Evolutionary conservation across 371 early-diverging fungal genomes (phyloP), one percentile per base, ranked within the genome.

Genomic region (Lichtheimia corymbifera): DNA sequence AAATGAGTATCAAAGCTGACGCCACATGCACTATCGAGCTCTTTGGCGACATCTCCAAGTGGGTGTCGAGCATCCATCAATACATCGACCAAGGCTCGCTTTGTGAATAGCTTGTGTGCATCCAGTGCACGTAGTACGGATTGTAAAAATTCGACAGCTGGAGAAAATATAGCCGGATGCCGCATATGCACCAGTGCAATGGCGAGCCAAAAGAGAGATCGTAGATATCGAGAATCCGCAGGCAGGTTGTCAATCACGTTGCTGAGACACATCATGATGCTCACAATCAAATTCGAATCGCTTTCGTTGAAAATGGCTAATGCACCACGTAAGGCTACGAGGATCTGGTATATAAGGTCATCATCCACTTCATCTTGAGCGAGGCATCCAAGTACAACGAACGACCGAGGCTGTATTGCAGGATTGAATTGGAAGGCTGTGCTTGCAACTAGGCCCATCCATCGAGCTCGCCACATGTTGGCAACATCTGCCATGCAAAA

Each of bases 401-500:
- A 97, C 0, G 96, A 90, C 22, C 97, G 85, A 0, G 96, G 96
- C 70, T 97, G 97, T 22, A 94, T 85, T 0, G 93, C 93, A 4
- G 92, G 94, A 67, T 95, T 95, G 72, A 90, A 91, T 63, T 93
- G 92, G 83, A 97, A 97, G 0, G 97, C 94, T 14, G 92, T 91
- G 47, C 92, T 90, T 1, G 95, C 87, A n/a, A 94, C 90, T 47
- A 97, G 74, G 3, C 92, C 84, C 84, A 95, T 91, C 95, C 95
- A 96, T 35, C 95, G 85, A 3, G 95, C 88, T 51, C 94, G 88
- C 89, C 95, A 93, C 44, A 83, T 83, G 63, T 90, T 91, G 9
- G 88, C 86, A 27, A 88, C 83, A 58, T 89, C 88, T 74, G 72
- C 25, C 25, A 74, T 43, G 6, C 14, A 18, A 15, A 20, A 50